These are phyloP conservation scores for Talaromyces sp. DNA, from an alignment of 2,329 filamentous ascomycete genomes.

Conservation along the genomic window DNA sequence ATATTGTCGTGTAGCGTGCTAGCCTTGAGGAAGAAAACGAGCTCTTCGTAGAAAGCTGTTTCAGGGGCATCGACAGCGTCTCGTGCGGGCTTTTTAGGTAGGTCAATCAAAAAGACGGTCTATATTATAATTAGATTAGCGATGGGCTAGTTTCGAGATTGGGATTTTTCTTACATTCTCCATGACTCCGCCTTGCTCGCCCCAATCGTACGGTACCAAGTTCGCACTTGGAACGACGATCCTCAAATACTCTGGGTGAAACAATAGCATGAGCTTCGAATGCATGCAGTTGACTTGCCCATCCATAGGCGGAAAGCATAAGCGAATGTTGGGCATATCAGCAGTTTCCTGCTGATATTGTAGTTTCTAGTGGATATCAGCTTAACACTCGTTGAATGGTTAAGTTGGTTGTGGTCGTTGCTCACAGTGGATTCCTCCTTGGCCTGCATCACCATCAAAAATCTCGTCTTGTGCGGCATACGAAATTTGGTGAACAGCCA, in stretches of 20 bases:
- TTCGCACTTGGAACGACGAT: constrained; percentile 87
- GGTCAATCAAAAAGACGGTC: constrained; percentile 86
- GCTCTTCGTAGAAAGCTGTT: constrained; percentile 62
- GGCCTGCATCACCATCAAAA: constrained; percentile 61
- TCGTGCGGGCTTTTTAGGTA: constrained; percentile 52
- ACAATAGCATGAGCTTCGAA: constrained; percentile 89
- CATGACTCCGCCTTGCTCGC: constrained; percentile 63
- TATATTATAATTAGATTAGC: constrained; percentile 25
- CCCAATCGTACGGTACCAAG: constrained; percentile 81
- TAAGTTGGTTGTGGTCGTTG: not conserved
- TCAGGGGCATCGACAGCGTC: constrained; percentile 20
- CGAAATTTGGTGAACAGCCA: constrained; percentile 74
- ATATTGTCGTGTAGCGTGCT: constrained; percentile 62
- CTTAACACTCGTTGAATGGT: not conserved
- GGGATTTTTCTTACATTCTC: constrained; percentile 62
- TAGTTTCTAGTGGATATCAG: constrained; percentile 26
- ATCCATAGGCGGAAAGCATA: constrained; percentile 79
- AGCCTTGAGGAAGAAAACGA: constrained; percentile 65
- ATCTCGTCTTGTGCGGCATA: constrained; percentile 49
- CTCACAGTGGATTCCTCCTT: constrained; percentile 45
- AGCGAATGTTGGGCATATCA: constrained; percentile 50
- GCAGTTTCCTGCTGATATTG: constrained; percentile 38
- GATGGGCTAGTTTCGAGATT: not conserved
- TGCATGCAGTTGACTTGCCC: constrained; percentile 73
- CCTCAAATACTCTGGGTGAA: constrained; percentile 66